These are phyloP conservation scores for Marasmius sp. DNA, from an alignment of 1,284 basidiomycete species.

Conservation along the genomic window DNA sequence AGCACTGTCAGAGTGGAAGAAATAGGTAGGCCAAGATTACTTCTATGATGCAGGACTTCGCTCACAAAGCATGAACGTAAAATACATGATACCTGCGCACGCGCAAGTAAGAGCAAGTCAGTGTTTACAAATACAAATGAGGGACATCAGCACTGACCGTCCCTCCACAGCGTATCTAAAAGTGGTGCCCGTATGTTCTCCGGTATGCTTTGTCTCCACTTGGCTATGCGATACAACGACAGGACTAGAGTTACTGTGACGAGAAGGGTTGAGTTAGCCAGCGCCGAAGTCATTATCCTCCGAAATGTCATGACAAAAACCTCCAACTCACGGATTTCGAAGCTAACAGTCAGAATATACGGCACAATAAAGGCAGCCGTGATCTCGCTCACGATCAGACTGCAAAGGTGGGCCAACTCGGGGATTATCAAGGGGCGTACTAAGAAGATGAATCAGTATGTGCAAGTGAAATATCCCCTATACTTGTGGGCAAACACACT, in stretches of 20 bases:
- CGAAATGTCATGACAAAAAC: neutral
- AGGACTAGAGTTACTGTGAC: conserved; percentile 18
- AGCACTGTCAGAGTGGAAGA: conserved; percentile 7
- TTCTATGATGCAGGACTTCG: conserved; percentile 1
- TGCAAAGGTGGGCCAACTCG: conserved; percentile 7
- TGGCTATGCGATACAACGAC: conserved; percentile 17
- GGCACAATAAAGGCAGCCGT: conserved; percentile 6
- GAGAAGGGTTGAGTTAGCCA: too few relatives aligned
- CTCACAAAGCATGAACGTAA: conserved; percentile 19
- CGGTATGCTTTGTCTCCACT: conserved; percentile 16
- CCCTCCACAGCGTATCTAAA: conserved; percentile 21
- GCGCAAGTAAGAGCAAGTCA: neutral
- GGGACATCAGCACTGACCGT: conserved; percentile 12
- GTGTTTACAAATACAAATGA: neutral
- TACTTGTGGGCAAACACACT: neutral
- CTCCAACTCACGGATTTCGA: conserved; percentile 6
- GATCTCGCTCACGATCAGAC: conserved; percentile 6
- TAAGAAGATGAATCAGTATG: neutral
- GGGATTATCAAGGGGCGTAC: conserved; percentile 2
- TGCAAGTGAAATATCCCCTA: too few relatives aligned
- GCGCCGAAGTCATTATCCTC: conserved; percentile 3
- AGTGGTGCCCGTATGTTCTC: conserved; percentile 16
- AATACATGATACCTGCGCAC: conserved; percentile 20
- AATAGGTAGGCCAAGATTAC: neutral
- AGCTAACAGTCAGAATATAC: conserved; percentile 12